A percentile compares a stretch with the other conserved stretches of the same genome.
Conservation (phyloP, 768 basidiomycete species). For the Amanita molliuscula region DNA sequence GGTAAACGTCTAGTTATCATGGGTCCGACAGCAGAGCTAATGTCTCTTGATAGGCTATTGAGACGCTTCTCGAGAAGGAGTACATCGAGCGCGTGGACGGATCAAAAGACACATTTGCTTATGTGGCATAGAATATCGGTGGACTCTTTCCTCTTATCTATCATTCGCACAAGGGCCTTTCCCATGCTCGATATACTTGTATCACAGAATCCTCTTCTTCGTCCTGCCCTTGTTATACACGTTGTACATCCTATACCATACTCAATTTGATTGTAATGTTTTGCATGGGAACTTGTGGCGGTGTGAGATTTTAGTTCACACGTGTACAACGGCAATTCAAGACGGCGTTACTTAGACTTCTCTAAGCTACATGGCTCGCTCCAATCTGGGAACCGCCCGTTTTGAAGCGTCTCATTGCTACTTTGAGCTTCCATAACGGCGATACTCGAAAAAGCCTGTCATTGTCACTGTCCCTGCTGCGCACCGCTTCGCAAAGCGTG, state of each 20-base stretch:
- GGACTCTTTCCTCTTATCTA: slow-evolving; percentile 4
- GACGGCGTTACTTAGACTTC: no score
- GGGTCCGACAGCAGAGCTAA: slow-evolving; percentile 5
- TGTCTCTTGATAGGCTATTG: slow-evolving; percentile 58
- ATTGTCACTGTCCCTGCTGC: not conserved
- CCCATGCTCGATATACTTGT: slow-evolving; percentile 6
- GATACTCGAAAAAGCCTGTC: no score
- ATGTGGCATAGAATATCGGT: slow-evolving; percentile 59
- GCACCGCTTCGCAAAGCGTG: not conserved
- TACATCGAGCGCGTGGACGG: slow-evolving; percentile 94
- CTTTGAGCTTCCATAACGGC: no score
- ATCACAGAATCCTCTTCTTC: not conserved
- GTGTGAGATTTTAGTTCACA: no score
- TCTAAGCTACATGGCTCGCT: no score
- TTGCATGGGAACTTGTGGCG: no score
- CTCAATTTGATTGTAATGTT: slow-evolving; percentile 2
- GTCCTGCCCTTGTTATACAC: not conserved
- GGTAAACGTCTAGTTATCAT: slow-evolving; percentile 30
- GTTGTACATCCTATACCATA: slow-evolving; percentile 4
- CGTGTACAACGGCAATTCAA: no score
- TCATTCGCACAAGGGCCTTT: not conserved
- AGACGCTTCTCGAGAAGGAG: slow-evolving; percentile 89
- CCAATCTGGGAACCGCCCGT: no score
- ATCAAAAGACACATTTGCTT: slow-evolving; percentile 81
- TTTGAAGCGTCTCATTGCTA: no score